Conservation (phyloP, 805 yeast species). For the Saturnispora sekii region DNA sequence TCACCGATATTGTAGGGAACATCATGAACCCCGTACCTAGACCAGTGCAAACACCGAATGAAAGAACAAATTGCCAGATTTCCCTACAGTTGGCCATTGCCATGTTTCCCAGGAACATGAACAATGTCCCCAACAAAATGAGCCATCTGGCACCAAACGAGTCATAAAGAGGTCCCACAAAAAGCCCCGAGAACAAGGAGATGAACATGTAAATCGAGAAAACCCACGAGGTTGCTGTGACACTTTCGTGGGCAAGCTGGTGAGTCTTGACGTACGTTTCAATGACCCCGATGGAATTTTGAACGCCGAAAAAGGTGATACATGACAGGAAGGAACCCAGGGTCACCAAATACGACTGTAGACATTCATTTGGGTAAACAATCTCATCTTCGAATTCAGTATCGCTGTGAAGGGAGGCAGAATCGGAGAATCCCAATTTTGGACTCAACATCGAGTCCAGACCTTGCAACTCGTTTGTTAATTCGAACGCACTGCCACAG, state of each 20-base stretch:
- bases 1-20: constrained; percentile 51
- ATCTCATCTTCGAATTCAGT: constrained; percentile 16
- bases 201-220: constrained; percentile 49
- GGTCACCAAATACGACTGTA: constrained; percentile 42
- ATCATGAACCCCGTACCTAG: constrained; percentile 50
- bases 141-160: constrained; percentile 44
- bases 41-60: constrained; percentile 49
- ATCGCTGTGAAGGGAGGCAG: not conserved
- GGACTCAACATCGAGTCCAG: not conserved
- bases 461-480: not conserved
- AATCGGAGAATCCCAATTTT: not conserved
- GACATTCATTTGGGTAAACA: constrained; percentile 50
- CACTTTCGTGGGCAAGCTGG: constrained; percentile 36
- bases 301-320: constrained; percentile 41
- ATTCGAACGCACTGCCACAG: not conserved
- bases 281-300: constrained; percentile 53
- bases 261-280: constrained; percentile 50
- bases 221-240: constrained; percentile 55
- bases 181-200: constrained; percentile 32
- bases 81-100: constrained; percentile 45
- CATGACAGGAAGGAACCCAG: constrained; percentile 50
- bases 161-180: constrained; percentile 48
- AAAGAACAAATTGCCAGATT: constrained; percentile 51
- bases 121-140: constrained; percentile 33
- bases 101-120: constrained; percentile 44